A percentile compares a stretch with the other conserved stretches of the same genome.
These are phyloP conservation scores for Pichia sp. DNA, from an alignment of 1,139 yeast genomes.

Conservation along the genomic window DNA sequence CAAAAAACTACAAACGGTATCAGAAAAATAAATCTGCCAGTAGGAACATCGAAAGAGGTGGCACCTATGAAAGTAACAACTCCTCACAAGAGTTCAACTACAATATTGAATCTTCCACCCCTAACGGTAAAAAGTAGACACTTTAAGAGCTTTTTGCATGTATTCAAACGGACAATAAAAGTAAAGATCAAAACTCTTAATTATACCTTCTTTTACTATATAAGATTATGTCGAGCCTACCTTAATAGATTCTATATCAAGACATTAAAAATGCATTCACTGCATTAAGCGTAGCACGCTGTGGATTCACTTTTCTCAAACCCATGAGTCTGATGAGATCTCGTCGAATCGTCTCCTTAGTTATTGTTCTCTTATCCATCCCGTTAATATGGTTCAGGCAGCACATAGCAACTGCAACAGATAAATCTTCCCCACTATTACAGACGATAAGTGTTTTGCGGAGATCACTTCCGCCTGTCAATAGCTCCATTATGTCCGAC, in stretches of 20 bases:
- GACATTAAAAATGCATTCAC: slow-evolving; percentile 28
- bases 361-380: slow-evolving; percentile 12
- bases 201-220: background rate
- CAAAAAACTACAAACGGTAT: background rate
- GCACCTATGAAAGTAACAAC: background rate
- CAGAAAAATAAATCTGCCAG: background rate
- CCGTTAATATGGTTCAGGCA: slow-evolving; percentile 31
- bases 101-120: background rate
- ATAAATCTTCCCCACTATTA: slow-evolving; percentile 61
- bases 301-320: slow-evolving; percentile 59
- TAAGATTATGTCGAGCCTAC: background rate
- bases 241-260: background rate
- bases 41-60: background rate
- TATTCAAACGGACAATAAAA: background rate
- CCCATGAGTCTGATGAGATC: slow-evolving; percentile 51
- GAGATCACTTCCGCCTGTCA: slow-evolving; percentile 2
- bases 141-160: background rate
- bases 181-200: background rate
- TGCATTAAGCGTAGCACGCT: slow-evolving; percentile 65
- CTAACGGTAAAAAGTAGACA: background rate
- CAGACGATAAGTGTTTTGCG: slow-evolving; percentile 45
- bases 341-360: slow-evolving; percentile 52
- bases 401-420: slow-evolving; percentile 56
- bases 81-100: background rate
- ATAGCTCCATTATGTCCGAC: slow-evolving; percentile 22